phyloP scores from a whole-genome alignment of 1,284 basidiomycete genomes.

The Leccinum proliferum region DNA sequence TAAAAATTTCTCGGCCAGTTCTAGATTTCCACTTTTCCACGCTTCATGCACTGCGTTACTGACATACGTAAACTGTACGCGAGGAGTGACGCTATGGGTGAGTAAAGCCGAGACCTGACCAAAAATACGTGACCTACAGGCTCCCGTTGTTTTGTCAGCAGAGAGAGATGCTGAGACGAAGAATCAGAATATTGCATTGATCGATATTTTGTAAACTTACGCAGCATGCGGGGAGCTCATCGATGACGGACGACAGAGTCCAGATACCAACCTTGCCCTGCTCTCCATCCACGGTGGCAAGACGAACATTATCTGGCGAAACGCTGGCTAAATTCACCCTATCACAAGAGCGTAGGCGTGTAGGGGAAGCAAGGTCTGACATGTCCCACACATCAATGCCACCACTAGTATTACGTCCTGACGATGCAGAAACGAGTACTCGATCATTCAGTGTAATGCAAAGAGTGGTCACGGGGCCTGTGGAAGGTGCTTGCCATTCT shows the following conservation, averaged over 20 bases:
- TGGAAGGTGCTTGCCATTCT: background rate
- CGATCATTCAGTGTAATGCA: slow-evolving; percentile 3
- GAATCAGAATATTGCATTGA: background rate
- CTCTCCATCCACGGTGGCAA: slow-evolving; percentile 1
- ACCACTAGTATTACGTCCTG: background rate
- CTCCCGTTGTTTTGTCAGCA: background rate
- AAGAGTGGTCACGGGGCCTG: slow-evolving; percentile 7
- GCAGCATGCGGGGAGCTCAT: background rate
- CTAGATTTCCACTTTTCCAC: background rate
- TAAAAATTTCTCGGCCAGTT: background rate
- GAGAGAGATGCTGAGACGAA: slow-evolving; percentile 3
- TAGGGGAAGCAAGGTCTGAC: background rate
- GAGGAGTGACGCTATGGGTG: background rate
- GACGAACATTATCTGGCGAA: slow-evolving; percentile 1
- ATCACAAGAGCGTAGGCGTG: slow-evolving; percentile 1
- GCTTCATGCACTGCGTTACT: background rate
- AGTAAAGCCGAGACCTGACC: background rate
- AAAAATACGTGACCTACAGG: slow-evolving; percentile 3
- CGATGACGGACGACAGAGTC: background rate
- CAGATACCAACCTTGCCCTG: background rate
- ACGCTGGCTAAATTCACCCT: background rate
- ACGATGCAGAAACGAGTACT: slow-evolving; percentile 8
- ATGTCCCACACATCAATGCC: slow-evolving; percentile 13
- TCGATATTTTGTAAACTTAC: background rate
- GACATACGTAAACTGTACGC: slow-evolving; percentile 7